Percentiles rank a stretch among this genome's conserved stretches.
These are phyloP conservation scores for Podospora sp. DNA, from an alignment of 495 filamentous ascomycete species.

Conservation along the genomic window DNA sequence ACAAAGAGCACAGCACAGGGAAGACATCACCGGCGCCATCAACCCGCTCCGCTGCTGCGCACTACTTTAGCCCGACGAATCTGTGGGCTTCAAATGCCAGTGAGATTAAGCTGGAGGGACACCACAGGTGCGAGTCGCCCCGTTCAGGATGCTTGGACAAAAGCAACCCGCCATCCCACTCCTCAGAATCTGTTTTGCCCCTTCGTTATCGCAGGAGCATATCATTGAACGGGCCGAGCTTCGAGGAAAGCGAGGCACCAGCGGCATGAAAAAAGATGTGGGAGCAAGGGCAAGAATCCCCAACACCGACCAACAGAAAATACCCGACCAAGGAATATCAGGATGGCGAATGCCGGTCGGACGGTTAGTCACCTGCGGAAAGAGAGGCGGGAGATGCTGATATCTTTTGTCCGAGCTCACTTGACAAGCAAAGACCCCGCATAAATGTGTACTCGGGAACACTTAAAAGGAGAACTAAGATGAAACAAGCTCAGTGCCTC, in stretches of 20 bases:
- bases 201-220: neutral
- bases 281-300: neutral
- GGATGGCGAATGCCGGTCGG: neutral
- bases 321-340: neutral
- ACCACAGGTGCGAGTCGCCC: neutral
- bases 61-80: neutral
- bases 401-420: slow-evolving; percentile 2
- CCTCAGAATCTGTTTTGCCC: neutral
- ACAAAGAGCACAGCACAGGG: neutral
- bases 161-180: neutral
- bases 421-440: neutral
- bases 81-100: neutral
- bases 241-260: neutral
- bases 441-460: neutral
- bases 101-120: slow-evolving; percentile 11
- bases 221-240: neutral
- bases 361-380: neutral
- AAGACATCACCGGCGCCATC: neutral
- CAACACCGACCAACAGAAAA: neutral
- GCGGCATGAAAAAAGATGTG: neutral
- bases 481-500: neutral
- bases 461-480: neutral
- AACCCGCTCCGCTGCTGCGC: neutral
- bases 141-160: neutral
- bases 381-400: slow-evolving; percentile 13